Evolutionary conservation across 148 eudicot genomes (phyloP).

Genomic region (Vaccinium vitisidaea): DNA sequence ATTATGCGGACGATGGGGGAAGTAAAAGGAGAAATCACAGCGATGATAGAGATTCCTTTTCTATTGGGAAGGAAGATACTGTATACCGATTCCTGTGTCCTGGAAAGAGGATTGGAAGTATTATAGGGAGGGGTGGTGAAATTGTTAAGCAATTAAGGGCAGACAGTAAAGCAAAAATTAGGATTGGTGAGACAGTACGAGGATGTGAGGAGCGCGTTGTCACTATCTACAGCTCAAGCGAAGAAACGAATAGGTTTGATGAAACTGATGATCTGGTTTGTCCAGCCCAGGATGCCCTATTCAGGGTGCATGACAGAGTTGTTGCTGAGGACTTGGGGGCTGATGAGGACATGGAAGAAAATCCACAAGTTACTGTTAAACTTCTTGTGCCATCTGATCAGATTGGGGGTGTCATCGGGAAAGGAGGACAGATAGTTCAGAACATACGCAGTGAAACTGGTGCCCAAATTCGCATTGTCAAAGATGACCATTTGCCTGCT

Average conservation of each 20-base stretch:
- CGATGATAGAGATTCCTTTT: slow-evolving; percentile 55
- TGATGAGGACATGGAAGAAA: slow-evolving; percentile 59
- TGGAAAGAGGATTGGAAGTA: slow-evolving; percentile 85
- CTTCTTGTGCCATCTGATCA: slow-evolving; percentile 95
- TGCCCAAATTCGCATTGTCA: slow-evolving; percentile 88
- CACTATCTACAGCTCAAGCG: slow-evolving; percentile 73
- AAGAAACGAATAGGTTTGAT: slow-evolving; percentile 69
- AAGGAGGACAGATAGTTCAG: slow-evolving; percentile 94
- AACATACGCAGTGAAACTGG: slow-evolving; percentile 84
- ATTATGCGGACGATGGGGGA: slow-evolving; percentile 64
- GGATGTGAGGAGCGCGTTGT: slow-evolving; percentile 88
- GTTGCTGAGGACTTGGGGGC: slow-evolving; percentile 61
- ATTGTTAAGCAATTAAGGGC: slow-evolving; percentile 81
- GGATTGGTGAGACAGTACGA: slow-evolving; percentile 86
- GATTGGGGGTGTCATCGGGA: slow-evolving; percentile 94
- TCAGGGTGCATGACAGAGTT: slow-evolving; percentile 84
- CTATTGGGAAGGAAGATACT: slow-evolving; percentile 79
- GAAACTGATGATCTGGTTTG: slow-evolving; percentile 62
- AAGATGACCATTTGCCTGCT: slow-evolving; percentile 85
- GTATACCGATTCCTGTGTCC: slow-evolving; percentile 92
- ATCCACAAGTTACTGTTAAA: slow-evolving; percentile 59
- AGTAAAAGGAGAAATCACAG: slow-evolving; percentile 73
- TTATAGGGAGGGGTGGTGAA: slow-evolving; percentile 98
- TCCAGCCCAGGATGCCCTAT: slow-evolving; percentile 92
- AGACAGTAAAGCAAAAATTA: slow-evolving; percentile 82